Percentiles rank a stretch among this genome's conserved stretches.
Conservation (phyloP, 345 rosid genomes). For the Boechera divaricarpa region DNA sequence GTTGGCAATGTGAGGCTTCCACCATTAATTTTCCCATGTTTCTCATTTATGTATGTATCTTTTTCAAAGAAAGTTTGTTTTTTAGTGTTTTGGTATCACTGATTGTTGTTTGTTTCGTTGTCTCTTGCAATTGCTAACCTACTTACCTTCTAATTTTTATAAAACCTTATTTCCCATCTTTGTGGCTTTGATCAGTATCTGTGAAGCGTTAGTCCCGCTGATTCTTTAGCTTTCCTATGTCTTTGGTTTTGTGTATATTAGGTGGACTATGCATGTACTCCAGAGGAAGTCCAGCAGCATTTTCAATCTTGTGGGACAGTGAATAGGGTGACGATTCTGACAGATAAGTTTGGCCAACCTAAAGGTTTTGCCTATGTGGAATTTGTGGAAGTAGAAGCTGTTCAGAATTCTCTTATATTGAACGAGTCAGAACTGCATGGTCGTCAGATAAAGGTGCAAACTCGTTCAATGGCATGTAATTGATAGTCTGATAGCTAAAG, state of each 20-base stretch:
- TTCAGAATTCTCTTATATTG: conserved; percentile 88
- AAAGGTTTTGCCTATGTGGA: conserved; percentile 99
- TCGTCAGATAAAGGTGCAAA: conserved; percentile 85
- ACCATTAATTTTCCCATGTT: conserved; percentile 33
- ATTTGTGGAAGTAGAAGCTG: conserved; percentile 93
- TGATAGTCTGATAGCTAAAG: conserved; percentile 6
- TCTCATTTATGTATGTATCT: background rate
- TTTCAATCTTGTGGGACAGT: conserved; percentile 99
- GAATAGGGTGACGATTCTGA: conserved; percentile 94
- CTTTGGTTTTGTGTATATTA: conserved; percentile 45
- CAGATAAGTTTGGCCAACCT: conserved; percentile 98
- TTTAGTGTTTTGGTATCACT: background rate
- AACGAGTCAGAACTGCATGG: conserved; percentile 98
- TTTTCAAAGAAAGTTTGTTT: background rate
- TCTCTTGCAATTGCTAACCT: background rate
- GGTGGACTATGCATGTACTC: conserved; percentile 98
- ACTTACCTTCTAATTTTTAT: background rate
- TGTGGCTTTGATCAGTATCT: background rate
- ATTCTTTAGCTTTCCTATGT: background rate
- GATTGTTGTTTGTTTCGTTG: conserved; percentile 15
- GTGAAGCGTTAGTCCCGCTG: background rate
- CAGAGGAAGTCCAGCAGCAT: conserved; percentile 99
- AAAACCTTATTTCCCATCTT: conserved; percentile 3
- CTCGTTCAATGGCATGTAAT: background rate
- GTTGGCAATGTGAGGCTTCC: conserved; percentile 92